Conservation (phyloP, 345 rosid genomes). For the Corchorus capsularis region DNA sequence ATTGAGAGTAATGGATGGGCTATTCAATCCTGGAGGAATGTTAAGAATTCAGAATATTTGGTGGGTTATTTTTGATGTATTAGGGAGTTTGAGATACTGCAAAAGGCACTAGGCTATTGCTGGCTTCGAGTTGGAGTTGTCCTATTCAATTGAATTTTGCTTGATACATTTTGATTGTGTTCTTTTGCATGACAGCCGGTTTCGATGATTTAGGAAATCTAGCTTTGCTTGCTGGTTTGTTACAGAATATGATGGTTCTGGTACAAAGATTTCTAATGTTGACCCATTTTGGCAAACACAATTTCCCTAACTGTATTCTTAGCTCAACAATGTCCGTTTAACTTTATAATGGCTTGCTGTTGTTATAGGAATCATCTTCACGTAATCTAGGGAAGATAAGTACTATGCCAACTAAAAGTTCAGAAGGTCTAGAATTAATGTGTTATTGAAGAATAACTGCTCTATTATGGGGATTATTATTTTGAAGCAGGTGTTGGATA, state of each 20-base stretch:
- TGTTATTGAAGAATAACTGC: background rate
- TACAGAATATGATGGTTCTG: background rate
- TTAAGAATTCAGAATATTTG: background rate
- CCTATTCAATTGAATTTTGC: background rate
- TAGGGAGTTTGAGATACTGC: background rate
- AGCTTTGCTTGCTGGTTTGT: background rate
- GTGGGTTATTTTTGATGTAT: background rate
- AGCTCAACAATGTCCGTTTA: background rate
- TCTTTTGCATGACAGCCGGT: background rate
- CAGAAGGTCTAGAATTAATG: background rate
- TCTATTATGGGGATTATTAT: background rate
- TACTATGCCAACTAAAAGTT: background rate
- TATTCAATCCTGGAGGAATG: background rate
- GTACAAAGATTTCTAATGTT: background rate
- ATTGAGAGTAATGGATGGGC: background rate
- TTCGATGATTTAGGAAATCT: background rate
- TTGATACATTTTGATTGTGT: background rate
- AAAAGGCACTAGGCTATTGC: background rate
- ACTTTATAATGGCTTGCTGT: background rate
- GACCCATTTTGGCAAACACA: background rate
- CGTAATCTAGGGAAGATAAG: background rate
- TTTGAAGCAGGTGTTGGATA: background rate
- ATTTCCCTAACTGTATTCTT: background rate
- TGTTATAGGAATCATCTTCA: constrained; percentile 6
- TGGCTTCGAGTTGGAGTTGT: background rate